Evolutionary conservation across 2,329 filamentous ascomycete genomes (phyloP), one percentile per base, ranked within the genome.

Genomic region (Hysterium pulicare): DNA sequence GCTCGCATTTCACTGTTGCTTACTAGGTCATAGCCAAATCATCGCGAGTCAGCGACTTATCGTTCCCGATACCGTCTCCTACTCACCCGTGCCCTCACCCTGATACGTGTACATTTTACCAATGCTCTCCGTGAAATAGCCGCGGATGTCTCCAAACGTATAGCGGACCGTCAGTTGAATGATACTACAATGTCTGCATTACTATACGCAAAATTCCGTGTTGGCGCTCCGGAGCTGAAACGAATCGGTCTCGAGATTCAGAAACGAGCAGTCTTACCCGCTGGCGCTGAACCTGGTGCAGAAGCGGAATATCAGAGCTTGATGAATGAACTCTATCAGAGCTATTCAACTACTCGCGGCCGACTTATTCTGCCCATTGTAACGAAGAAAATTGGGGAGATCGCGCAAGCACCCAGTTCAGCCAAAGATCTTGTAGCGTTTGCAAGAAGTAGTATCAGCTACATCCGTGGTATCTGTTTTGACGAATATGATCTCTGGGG

Each of bases 41-140:
- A 96, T 62, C 86, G 87, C 49, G 91, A 97, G 65, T 84, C 90
- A 2, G 84, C 90, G 48, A 82, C 86, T 2, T 97, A 96, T 64
- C 80, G 90, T 33, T 89, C 91, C 5, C 82, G 90, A 46, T 97
- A 97, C 64, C 82, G 87, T 46, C 77, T 93, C 0, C 76, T 96
- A 10, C 77, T 97, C 32, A 86, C 83, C 2, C 73, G 83, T 47
- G 82, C 79, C 15, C 69, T 86, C 34, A 85, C 82, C 0, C 71
- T 86, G 20, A 83, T 85, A 36, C 78, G 83, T 19, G 81, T 82
- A 32, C 78, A 84, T 57, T 84, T 85, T 55, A 82, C 79, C 45
- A 77, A 76, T 49, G 74, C 73, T n/a, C 71, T 82, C 19, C 78
- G 76, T 48, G 82, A 82, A 48, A 81, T 79, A 34, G 79, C 77